Evolutionary conservation across 1,139 yeast species (phyloP).

Genomic region (Debaryomycetaceae sp.): DNA sequence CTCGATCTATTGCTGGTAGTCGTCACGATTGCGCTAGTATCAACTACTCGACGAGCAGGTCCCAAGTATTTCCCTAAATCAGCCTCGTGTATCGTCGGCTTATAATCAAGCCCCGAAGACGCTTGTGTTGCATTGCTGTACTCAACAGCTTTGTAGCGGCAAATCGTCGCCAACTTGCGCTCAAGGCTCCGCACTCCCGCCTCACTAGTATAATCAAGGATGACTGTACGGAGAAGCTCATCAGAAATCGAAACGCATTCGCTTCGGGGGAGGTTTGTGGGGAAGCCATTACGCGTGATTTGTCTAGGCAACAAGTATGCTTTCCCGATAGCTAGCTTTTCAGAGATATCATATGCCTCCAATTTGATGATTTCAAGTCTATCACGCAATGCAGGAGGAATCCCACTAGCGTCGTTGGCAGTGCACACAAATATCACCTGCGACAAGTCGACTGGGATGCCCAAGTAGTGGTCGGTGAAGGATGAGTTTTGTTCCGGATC

Average conservation of each 20-base stretch:
- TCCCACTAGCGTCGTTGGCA: constrained; percentile 69
- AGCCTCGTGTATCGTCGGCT: constrained; percentile 26
- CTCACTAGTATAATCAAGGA: constrained; percentile 69
- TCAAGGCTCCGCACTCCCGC: constrained; percentile 82
- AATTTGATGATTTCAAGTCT: constrained; percentile 78
- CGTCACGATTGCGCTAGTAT: constrained; percentile 8
- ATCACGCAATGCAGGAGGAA: constrained; percentile 74
- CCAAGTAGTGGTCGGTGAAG: constrained; percentile 78
- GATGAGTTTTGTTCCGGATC: constrained; percentile 84
- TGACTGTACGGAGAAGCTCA: constrained; percentile 48
- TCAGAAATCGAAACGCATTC: constrained; percentile 29
- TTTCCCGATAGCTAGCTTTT: constrained; percentile 65
- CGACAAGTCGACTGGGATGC: constrained; percentile 80
- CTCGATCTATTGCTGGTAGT: constrained; percentile 8
- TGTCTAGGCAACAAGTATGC: constrained; percentile 75
- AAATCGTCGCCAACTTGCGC: constrained; percentile 58
- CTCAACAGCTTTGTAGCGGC: constrained; percentile 78
- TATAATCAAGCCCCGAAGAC: constrained; percentile 13
- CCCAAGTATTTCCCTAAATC: constrained; percentile 45
- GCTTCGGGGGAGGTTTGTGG: constrained; percentile 7
- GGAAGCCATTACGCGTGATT: constrained; percentile 58
- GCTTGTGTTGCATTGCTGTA: constrained; percentile 32
- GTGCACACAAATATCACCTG: constrained; percentile 82
- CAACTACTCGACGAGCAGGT: constrained; percentile 25
- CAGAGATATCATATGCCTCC: constrained; percentile 73